Evolutionary conservation across 176 grass and related monocot genomes (phyloP).

Genomic region (Phoenix dactylifera): DNA sequence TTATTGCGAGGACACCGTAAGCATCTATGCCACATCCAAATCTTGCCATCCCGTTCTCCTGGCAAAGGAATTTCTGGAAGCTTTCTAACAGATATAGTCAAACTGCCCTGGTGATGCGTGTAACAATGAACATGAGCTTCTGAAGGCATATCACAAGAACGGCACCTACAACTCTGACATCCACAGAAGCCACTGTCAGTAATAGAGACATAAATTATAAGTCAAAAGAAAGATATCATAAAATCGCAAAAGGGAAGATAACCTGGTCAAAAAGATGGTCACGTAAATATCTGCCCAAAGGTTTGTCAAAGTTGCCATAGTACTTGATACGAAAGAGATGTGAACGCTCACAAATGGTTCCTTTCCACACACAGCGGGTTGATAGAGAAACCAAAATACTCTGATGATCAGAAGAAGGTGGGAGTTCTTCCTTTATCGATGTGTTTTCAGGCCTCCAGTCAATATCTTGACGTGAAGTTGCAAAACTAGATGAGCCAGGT

Average conservation of each 20-base stretch:
- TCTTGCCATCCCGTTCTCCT: conserved; percentile 77
- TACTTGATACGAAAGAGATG: conserved; percentile 96
- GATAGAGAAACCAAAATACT: conserved; percentile 94
- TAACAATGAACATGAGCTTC: conserved; percentile 97
- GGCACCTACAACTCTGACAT: conserved; percentile 52
- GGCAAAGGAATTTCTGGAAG: conserved; percentile 51
- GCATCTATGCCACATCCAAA: conserved; percentile 99
- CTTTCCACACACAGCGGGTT: conserved; percentile 82
- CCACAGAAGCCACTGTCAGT: neutral
- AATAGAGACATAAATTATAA: conserved; percentile 2
- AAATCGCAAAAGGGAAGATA: conserved; percentile 4
- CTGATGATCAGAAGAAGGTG: conserved; percentile 57
- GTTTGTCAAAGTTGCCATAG: conserved; percentile 87
- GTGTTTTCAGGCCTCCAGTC: conserved; percentile 33
- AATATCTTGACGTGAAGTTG: conserved; percentile 12
- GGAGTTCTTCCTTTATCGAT: conserved; percentile 60
- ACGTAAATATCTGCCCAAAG: conserved; percentile 79
- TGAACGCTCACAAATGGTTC: conserved; percentile 82
- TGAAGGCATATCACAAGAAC: conserved; percentile 76
- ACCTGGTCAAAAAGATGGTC: conserved; percentile 93
- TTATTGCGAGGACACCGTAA: conserved; percentile 72
- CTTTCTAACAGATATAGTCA: conserved; percentile 95
- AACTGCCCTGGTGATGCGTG: conserved; percentile 79
- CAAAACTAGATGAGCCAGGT: too few species aligned
- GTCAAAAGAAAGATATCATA: conserved; percentile 1